Base-by-base conservation (phyloP, 1,139 yeast species). In the Suhomyces wounanorum region DNA sequence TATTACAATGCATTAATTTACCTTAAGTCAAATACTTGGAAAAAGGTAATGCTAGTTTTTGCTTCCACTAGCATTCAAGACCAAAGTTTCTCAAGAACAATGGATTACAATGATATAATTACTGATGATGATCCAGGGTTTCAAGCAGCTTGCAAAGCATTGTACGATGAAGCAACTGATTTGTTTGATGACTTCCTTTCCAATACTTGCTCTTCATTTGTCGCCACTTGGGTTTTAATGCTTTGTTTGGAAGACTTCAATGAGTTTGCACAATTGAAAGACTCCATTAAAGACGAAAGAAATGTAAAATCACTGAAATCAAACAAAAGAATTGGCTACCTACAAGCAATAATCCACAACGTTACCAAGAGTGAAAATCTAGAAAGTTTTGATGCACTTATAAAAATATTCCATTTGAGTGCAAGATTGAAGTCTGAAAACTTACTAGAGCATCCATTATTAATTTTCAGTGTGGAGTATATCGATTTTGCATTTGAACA, bases 11-110 rank as follows among this genome's bases (percentile, higher is more conserved):
- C 77, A 16, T 58, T 80, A 17, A 74, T 75, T 3, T 61, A 68
- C 26, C 70, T 82, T 28, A 77, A 73, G 55, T 78, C 81, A 50
- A 73, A 72, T 17, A 69, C 82, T 6, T 87, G 89, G 77, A 79
- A 77, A 53, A 81, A 79, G 58, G 68, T 82, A 13, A 64, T 83
- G 3, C 68, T 83, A 35, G 73, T 77, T 18, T 85, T 81, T 57
- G 72, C 80, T 52, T 67, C 84, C 25, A 73, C 73, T 48, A 69
- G 82, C 43, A 64, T 85, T 10, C 73, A 77, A 56, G 75, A 77
- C 53, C 88, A 89, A 81, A 69, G 81, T 17, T 69, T 78, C 47
- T 73, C 85, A n/a, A 72, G 86, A 57, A 83, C 89, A 0, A 64
- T 66, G 13, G 87, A 83, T 57, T 78, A 74, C 59, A 54, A 72